Evolutionary conservation across 2,329 filamentous ascomycete species (phyloP).

Genomic region (Colletotrichum horii): DNA sequence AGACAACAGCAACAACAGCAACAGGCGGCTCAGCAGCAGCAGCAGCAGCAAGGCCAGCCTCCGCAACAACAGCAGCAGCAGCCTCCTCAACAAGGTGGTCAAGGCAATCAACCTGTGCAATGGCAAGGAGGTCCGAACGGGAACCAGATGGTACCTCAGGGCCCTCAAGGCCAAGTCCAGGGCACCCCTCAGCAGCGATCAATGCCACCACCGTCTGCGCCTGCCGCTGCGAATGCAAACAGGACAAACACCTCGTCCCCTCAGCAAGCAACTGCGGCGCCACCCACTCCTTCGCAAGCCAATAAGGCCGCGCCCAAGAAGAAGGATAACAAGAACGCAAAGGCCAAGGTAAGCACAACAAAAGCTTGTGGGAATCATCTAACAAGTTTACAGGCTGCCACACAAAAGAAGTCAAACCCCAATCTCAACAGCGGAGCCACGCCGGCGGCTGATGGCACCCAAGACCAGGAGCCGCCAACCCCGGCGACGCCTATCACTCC

Average conservation of each 20-base stretch:
- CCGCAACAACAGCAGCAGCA: slow-evolving; percentile 42
- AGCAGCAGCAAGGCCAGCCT: slow-evolving; percentile 62
- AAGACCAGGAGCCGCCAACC: slow-evolving; percentile 63
- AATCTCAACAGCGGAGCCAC: slow-evolving; percentile 59
- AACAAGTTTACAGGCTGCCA: slow-evolving; percentile 47
- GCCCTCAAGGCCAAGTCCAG: slow-evolving; percentile 60
- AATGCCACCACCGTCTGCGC: slow-evolving; percentile 72
- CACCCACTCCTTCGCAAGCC: slow-evolving; percentile 76
- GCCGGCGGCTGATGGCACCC: slow-evolving; percentile 59
- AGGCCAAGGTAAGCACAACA: slow-evolving; percentile 67
- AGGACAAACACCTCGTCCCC: slow-evolving; percentile 64
- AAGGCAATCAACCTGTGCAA: slow-evolving; percentile 50
- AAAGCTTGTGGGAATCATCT: neutral
- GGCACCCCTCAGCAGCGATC: slow-evolving; percentile 75
- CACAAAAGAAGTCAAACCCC: slow-evolving; percentile 68
- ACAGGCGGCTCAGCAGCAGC: slow-evolving; percentile 58
- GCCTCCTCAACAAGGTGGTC: slow-evolving; percentile 31
- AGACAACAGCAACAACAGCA: slow-evolving; percentile 40
- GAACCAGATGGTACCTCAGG: slow-evolving; percentile 45
- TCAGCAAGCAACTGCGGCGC: slow-evolving; percentile 68
- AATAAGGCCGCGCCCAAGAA: slow-evolving; percentile 81
- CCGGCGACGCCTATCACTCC: slow-evolving; percentile 71
- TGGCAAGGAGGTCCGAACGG: slow-evolving; percentile 51
- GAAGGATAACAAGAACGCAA: slow-evolving; percentile 70
- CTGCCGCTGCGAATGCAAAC: slow-evolving; percentile 56